Conservation (phyloP, 345 rosid genomes). For the Hevea brasiliensis region DNA sequence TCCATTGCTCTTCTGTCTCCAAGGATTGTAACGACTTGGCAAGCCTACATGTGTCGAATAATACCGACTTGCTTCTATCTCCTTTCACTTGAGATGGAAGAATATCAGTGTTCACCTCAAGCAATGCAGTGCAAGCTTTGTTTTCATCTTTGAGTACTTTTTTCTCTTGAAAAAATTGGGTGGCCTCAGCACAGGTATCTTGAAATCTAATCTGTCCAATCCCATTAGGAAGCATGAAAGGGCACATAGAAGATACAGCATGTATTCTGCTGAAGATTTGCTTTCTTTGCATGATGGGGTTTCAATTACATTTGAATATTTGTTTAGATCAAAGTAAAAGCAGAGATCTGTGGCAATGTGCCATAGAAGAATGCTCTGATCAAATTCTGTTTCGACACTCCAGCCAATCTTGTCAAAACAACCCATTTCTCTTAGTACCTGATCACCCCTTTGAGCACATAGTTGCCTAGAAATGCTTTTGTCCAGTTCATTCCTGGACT, state of each 20-base stretch:
- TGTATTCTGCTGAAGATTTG: too few relatives aligned
- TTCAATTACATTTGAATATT: not conserved
- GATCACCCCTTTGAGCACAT: too few relatives aligned
- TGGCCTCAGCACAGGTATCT: too few relatives aligned
- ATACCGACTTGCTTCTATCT: not conserved
- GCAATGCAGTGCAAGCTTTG: not conserved
- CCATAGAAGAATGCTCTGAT: slow-evolving; percentile 26
- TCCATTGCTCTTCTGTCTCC: too few relatives aligned
- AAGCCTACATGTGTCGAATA: not conserved
- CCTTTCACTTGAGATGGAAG: not conserved
- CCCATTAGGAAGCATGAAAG: slow-evolving; percentile 37
- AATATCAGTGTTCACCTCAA: too few relatives aligned
- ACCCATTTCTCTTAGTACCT: too few relatives aligned
- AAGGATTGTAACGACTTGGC: not conserved
- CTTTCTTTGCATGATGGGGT: slow-evolving; percentile 12
- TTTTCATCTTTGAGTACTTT: not conserved
- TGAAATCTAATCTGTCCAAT: slow-evolving; percentile 28
- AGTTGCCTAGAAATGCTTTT: too few relatives aligned
- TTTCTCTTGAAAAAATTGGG: slow-evolving; percentile 17
- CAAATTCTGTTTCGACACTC: slow-evolving; percentile 16
- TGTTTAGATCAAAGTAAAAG: slow-evolving; percentile 7
- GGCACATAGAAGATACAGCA: slow-evolving; percentile 38
- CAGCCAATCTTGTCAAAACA: too few relatives aligned
- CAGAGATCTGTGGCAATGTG: slow-evolving; percentile 31
- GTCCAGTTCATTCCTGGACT: too few relatives aligned